These are phyloP conservation scores for Huntiella bhutanensis DNA, from an alignment of 2,329 filamentous ascomycete species.

Conservation along the genomic window DNA sequence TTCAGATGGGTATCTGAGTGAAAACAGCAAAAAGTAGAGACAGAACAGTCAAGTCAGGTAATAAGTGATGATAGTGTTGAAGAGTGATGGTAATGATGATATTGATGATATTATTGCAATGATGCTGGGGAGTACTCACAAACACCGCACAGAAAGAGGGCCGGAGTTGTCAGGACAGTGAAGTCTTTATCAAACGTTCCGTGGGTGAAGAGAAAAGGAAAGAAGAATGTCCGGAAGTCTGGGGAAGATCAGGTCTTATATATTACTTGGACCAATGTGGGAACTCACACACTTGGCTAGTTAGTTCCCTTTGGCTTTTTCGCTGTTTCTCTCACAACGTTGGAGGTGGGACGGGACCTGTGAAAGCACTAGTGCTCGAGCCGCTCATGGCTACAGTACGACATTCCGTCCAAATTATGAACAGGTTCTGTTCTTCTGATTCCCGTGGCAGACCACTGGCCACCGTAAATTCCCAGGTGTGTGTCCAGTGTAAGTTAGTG, in stretches of 20 bases:
- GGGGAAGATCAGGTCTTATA: constrained; percentile 1
- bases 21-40: not conserved
- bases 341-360: too few relatives aligned
- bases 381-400: too few relatives aligned
- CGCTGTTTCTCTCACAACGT: too few relatives aligned
- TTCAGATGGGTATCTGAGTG: not conserved
- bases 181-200: constrained; percentile 21
- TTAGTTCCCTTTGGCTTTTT: too few relatives aligned
- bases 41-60: not conserved
- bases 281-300: too few relatives aligned
- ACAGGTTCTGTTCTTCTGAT: too few relatives aligned
- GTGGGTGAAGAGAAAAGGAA: constrained; percentile 27
- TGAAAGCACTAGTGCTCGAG: too few relatives aligned
- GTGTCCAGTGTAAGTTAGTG: too few relatives aligned
- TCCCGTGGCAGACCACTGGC: too few relatives aligned
- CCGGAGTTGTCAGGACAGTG: constrained; percentile 16
- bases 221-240: constrained; percentile 14
- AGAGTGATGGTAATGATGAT: not conserved
- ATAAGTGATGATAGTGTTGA: not conserved
- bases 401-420: too few relatives aligned
- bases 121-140: constrained; percentile 16
- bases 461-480: too few relatives aligned
- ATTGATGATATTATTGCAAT: constrained; percentile 20
- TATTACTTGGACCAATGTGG: not conserved
- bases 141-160: constrained; percentile 29